Evolutionary conservation across 495 filamentous ascomycete species (phyloP).

Genomic region (Neurospora sublineolata): DNA sequence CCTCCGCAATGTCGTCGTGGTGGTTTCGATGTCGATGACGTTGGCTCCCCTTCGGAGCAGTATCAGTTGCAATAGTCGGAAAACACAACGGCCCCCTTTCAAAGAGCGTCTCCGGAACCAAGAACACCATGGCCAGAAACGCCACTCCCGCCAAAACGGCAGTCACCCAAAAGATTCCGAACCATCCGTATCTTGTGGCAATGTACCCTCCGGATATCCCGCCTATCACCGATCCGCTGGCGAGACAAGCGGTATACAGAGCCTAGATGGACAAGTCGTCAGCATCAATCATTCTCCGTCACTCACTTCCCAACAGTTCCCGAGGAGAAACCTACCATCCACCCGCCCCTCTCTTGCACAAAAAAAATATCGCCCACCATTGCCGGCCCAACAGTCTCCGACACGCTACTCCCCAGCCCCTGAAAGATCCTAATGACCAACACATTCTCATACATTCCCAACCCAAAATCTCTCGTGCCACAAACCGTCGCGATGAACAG

Average conservation of each 20-base stretch:
- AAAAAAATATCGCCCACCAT: conserved; percentile 45
- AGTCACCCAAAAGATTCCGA: conserved; percentile 33
- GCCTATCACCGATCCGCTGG: conserved; percentile 37
- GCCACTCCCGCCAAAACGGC: conserved; percentile 25
- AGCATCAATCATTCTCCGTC: background rate
- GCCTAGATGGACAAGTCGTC: conserved; percentile 20
- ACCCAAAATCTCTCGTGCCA: conserved; percentile 20
- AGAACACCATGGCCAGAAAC: conserved; percentile 26
- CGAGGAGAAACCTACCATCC: conserved; percentile 26
- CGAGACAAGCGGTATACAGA: conserved; percentile 41
- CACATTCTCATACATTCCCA: conserved; percentile 14
- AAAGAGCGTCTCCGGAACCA: conserved; percentile 47
- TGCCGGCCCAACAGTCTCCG: conserved; percentile 42
- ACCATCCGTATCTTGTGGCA: conserved; percentile 28
- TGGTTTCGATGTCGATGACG: background rate
- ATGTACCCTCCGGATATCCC: conserved; percentile 41
- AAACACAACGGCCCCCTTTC: conserved; percentile 16
- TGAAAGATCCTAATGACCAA: conserved; percentile 38
- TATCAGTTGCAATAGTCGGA: background rate
- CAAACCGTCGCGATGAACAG: conserved; percentile 35
- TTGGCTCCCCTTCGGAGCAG: background rate
- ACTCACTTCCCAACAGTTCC: background rate
- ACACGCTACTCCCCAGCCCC: conserved; percentile 43
- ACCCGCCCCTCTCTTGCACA: conserved; percentile 35
- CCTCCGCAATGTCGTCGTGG: background rate